Base-by-base conservation (phyloP, 305 asterid genomes). In the Fraxinus platypoda region DNA sequence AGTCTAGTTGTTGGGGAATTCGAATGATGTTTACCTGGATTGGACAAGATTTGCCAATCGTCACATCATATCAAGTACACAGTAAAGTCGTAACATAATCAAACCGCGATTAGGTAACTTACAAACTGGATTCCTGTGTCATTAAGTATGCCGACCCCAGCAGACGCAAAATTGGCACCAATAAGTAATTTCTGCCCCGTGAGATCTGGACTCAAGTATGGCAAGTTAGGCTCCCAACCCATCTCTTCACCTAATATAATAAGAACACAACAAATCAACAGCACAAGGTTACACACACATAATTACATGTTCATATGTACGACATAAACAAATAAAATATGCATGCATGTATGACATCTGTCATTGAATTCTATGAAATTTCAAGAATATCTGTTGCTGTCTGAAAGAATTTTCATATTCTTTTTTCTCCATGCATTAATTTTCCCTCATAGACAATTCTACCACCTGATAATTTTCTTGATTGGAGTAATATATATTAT, bases 91-190 rank as follows among this genome's bases (percentile, higher is more conserved):
- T 21, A 8, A 59, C 30, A 59, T 59, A 59, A 59, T 59, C 19
- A 59, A 59, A 59, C 31, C 30, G 59, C 3, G 59, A 49, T 0
- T 49, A 49, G 59, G 21, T 49, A 17, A 49, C 62, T 49, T 49
- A 17, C 62, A 49, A 49, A 49, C 3, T 49, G 23, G 23, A 49
- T 49, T 49, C 8, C 59, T 15, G 59, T 1, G 59, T 15, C 59
- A 15, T 49, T 49, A 15, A 17, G 62, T 49, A 1, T 49, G 62
- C 62, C 62, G 0, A 49, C 21, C 23, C 62, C 8, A 49, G 23
- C 6, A 6, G 62, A 49, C 17, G 23, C 98, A 86, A 94, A 94
- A 86, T 94, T 94, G 83, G 98, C 97, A 59, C 98, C 98, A 74
- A 88, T 88, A 13, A 92, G 84, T 26, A 94, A 85, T 80, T 89